Base-by-base conservation (phyloP, 805 yeast species). In the Pichia gijzeniarum region DNA sequence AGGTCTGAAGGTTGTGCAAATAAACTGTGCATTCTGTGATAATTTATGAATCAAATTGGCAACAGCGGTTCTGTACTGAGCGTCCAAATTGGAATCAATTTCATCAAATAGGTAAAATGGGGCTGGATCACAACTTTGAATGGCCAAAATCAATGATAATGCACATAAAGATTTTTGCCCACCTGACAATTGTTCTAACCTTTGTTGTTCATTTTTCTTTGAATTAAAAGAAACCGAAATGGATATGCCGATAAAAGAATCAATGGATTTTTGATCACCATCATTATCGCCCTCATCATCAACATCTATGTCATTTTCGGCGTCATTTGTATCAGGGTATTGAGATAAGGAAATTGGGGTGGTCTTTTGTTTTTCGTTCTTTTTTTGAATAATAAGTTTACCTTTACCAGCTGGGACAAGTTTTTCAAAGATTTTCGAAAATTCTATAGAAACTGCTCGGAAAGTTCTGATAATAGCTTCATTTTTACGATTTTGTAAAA, bases 111-210 rank as follows among this genome's bases (percentile, higher is more conserved):
- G 65, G 60, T 93, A 93, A 62, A 93, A 93, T 40, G 98, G 97
- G 8, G 97, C 97, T 10, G 98, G 98, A 55, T 93, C 98, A 52
- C 95, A 87, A 58, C 77, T 80, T 67, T 93, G 99, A 48, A 91
- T 87, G 4, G 99, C 97, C 47, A 93, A 72, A 53, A 93, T 90
- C 41, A 93, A 73, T 0, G 98, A 90, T 54, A 93, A 80, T 1
- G 99, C 98, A 70, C 98, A 90, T n/a, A 93, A 69, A 0, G 97
- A 85, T 61, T 91, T 91, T 59, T 93, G 99, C 10, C 99, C 99
- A 35, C 99, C 99, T 1, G 96, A 87, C 16, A 93, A 70, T 60
- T 90, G 97, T 60, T 88, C 95, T 46, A 91, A 82, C 50, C 85
- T 73, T 49, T 83, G 85, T 61, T 87, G 96, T 53, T 89, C 96